Evolutionary conservation across 441 rosid genomes (phyloP).

Genomic region (Breynia disticha): DNA sequence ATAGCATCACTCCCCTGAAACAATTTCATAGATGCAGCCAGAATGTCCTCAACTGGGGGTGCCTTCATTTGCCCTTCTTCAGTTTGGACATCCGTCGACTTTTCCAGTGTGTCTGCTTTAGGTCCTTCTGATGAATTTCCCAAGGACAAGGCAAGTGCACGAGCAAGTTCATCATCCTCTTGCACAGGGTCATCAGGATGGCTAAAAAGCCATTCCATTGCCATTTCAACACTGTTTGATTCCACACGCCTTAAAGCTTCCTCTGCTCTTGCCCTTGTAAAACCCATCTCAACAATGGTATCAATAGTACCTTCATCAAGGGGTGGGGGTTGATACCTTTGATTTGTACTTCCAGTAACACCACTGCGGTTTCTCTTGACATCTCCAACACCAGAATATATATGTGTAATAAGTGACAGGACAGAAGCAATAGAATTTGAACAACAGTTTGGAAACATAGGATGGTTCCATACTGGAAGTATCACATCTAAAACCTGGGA

Average conservation of each 20-base stretch:
- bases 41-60: slow-evolving; percentile 73
- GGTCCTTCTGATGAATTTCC: slow-evolving; percentile 86
- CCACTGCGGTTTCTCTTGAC: slow-evolving; percentile 64
- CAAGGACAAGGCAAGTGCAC: slow-evolving; percentile 89
- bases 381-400: slow-evolving; percentile 90
- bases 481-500: slow-evolving; percentile 85
- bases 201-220: slow-evolving; percentile 91
- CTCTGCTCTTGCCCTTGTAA: slow-evolving; percentile 96
- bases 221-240: slow-evolving; percentile 97
- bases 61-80: slow-evolving; percentile 47
- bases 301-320: slow-evolving; percentile 86
- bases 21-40: slow-evolving; percentile 70
- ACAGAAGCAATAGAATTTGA: slow-evolving; percentile 67
- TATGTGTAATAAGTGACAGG: slow-evolving; percentile 66
- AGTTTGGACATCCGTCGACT: slow-evolving; percentile 44
- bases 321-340: slow-evolving; percentile 70
- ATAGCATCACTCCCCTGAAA: slow-evolving; percentile 65
- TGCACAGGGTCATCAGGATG: slow-evolving; percentile 92
- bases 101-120: slow-evolving; percentile 65
- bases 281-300: slow-evolving; percentile 96
- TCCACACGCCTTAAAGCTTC: slow-evolving; percentile 88
- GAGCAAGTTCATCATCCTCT: slow-evolving; percentile 98
- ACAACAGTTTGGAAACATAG: slow-evolving; percentile 69
- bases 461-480: slow-evolving; percentile 85
- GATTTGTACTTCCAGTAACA: slow-evolving; percentile 58